phyloP scores from a whole-genome alignment of 768 basidiomycete species.

The Boletus rex-veris region DNA sequence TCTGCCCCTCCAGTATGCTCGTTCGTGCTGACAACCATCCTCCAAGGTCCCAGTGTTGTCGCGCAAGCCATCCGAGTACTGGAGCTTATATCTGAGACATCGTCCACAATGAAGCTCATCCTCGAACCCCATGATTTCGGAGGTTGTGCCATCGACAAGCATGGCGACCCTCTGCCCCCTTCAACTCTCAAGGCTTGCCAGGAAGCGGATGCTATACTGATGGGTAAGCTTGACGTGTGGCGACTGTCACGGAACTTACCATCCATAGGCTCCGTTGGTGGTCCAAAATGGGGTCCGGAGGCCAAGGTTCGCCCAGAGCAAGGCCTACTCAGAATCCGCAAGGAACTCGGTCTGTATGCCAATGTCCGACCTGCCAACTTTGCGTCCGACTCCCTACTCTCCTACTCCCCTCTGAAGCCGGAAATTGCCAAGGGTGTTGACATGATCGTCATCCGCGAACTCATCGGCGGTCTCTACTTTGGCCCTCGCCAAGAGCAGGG shows the following conservation, averaged over 20 bases:
- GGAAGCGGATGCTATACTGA: constrained; percentile 90
- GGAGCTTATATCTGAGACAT: constrained; percentile 60
- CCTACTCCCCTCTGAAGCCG: constrained; percentile 85
- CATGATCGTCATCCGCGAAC: constrained; percentile 92
- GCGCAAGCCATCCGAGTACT: constrained; percentile 83
- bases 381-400: constrained; percentile 84
- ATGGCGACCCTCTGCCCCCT: constrained; percentile 81
- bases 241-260: neutral
- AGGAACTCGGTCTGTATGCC: constrained; percentile 91
- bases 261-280: constrained; percentile 85
- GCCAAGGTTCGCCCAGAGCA: constrained; percentile 88
- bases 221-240: constrained; percentile 59
- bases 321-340: constrained; percentile 84
- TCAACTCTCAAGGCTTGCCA: constrained; percentile 86
- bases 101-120: constrained; percentile 63
- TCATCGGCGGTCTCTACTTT: constrained; percentile 96
- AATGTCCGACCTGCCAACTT: constrained; percentile 98
- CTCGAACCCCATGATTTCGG: constrained; percentile 82
- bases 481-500: constrained; percentile 88
- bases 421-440: constrained; percentile 80
- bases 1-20: neutral
- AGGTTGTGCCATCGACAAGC: constrained; percentile 86
- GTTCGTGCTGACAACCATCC: neutral
- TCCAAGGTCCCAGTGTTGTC: constrained; percentile 84
- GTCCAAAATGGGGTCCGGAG: constrained; percentile 97